A percentile compares a stretch with the other conserved stretches of the same genome.
These are phyloP conservation scores for Saccharomycopsis sp. DNA, from an alignment of 805 yeast species.

Conservation along the genomic window DNA sequence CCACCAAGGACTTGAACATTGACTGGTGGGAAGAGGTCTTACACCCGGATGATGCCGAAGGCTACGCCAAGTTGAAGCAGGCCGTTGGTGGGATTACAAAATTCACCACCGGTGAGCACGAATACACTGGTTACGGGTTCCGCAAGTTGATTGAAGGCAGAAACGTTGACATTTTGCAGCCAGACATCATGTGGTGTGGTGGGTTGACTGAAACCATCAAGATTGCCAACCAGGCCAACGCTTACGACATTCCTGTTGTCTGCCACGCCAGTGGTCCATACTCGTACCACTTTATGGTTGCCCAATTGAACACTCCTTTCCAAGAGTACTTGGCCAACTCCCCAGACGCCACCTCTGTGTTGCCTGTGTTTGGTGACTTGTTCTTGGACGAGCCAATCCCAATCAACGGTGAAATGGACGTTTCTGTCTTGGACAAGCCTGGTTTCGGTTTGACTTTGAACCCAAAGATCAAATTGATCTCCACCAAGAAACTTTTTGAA, in stretches of 20 bases:
- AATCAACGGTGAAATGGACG: constrained; percentile 34
- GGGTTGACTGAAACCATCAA: constrained; percentile 41
- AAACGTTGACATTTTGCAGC: constrained; percentile 40
- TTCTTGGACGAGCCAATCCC: constrained; percentile 42
- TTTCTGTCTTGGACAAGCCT: constrained; percentile 35
- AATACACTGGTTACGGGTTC: constrained; percentile 42
- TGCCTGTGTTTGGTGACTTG: constrained; percentile 40
- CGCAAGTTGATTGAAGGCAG: constrained; percentile 42
- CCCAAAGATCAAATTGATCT: constrained; percentile 34
- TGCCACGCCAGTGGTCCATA: constrained; percentile 49
- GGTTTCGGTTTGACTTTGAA: constrained; percentile 42
- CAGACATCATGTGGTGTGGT: constrained; percentile 48
- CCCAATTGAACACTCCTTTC: constrained; percentile 43
- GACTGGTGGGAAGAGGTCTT: constrained; percentile 46
- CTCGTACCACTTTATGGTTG: constrained; percentile 41
- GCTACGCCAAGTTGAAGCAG: constrained; percentile 36
- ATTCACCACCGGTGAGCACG: constrained; percentile 47
- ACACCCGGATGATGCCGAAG: constrained; percentile 44
- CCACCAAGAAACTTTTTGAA: constrained; percentile 24
- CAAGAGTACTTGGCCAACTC: constrained; percentile 44
- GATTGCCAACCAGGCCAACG: constrained; percentile 41
- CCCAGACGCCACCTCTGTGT: constrained; percentile 36
- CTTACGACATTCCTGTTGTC: constrained; percentile 44
- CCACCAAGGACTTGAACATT: constrained; percentile 37
- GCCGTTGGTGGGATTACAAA: constrained; percentile 37